phyloP scores from a whole-genome alignment of 2,329 filamentous ascomycete species.

The Fusarium sp. region DNA sequence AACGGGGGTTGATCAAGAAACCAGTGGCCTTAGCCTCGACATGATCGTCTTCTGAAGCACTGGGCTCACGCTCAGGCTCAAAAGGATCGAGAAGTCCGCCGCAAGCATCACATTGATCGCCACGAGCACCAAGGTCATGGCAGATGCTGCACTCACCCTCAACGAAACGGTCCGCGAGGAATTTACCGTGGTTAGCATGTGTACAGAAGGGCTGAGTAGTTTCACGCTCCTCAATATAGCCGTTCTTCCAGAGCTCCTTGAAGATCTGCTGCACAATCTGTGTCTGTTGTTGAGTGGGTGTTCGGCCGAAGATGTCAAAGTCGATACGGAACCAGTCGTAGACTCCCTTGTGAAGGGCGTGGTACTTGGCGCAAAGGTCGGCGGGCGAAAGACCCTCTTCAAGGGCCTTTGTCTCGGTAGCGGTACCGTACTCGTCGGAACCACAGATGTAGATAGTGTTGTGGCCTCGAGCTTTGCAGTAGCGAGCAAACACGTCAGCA shows the following conservation, averaged over 20 bases:
- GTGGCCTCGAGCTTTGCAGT: conserved; percentile 81
- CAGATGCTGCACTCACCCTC: conserved; percentile 83
- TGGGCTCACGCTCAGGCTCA: conserved; percentile 61
- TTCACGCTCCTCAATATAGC: conserved; percentile 85
- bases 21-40: conserved; percentile 53
- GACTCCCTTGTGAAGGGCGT: conserved; percentile 87
- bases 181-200: conserved; percentile 74
- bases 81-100: conserved; percentile 77
- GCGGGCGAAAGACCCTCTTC: conserved; percentile 86
- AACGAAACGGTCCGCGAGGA: conserved; percentile 87
- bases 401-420: conserved; percentile 94
- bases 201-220: conserved; percentile 89
- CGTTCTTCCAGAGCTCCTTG: conserved; percentile 85
- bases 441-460: conserved; percentile 89
- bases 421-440: conserved; percentile 93
- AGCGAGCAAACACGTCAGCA: conserved; percentile 87
- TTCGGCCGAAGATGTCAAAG: conserved; percentile 95
- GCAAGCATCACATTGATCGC: conserved; percentile 81
- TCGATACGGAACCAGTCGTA: conserved; percentile 97
- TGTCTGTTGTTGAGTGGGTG: conserved; percentile 88
- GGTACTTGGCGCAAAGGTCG: conserved; percentile 91
- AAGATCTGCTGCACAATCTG: conserved; percentile 95
- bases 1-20: conserved; percentile 82
- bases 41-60: conserved; percentile 48
- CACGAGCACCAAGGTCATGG: conserved; percentile 75